Conservation (phyloP, 495 filamentous ascomycete genomes). For the Penicillium canariense region DNA sequence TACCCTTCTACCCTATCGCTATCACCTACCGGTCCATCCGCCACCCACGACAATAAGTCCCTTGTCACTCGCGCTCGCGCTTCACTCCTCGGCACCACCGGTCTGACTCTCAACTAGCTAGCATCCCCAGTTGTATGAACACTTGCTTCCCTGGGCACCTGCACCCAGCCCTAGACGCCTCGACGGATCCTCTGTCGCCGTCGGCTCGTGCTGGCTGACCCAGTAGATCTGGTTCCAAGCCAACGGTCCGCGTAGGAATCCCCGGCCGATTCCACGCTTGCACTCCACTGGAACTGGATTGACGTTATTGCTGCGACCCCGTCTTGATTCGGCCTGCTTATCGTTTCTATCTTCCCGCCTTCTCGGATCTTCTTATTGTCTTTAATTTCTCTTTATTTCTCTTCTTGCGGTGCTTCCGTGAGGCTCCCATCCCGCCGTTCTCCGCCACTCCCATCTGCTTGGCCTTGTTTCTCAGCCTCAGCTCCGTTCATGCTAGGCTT, state of each 20-base stretch:
- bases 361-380: not conserved
- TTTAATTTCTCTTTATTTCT: not conserved
- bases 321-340: slow-evolving; percentile 22
- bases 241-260: slow-evolving; percentile 24
- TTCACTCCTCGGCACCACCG: slow-evolving; percentile 6
- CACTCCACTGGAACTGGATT: slow-evolving; percentile 36
- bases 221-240: slow-evolving; percentile 16
- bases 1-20: not conserved
- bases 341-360: not conserved
- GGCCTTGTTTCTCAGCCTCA: slow-evolving; percentile 7
- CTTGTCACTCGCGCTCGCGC: not conserved
- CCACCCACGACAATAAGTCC: slow-evolving; percentile 7
- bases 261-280: slow-evolving; percentile 26
- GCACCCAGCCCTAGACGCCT: not conserved
- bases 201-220: slow-evolving; percentile 14
- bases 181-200: not conserved
- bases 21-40: not conserved
- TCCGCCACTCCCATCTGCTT: not conserved
- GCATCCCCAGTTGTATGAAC: slow-evolving; percentile 20
- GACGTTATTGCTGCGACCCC: slow-evolving; percentile 24
- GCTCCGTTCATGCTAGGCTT: slow-evolving; percentile 15
- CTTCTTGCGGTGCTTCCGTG: not conserved
- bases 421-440: slow-evolving; percentile 4
- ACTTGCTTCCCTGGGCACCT: slow-evolving; percentile 2
- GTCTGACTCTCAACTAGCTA: slow-evolving; percentile 21